Evolutionary conservation across 2,329 filamentous ascomycete species (phyloP), one percentile per base, ranked within the genome.

Genomic region (Fusarium solani-melongenae): DNA sequence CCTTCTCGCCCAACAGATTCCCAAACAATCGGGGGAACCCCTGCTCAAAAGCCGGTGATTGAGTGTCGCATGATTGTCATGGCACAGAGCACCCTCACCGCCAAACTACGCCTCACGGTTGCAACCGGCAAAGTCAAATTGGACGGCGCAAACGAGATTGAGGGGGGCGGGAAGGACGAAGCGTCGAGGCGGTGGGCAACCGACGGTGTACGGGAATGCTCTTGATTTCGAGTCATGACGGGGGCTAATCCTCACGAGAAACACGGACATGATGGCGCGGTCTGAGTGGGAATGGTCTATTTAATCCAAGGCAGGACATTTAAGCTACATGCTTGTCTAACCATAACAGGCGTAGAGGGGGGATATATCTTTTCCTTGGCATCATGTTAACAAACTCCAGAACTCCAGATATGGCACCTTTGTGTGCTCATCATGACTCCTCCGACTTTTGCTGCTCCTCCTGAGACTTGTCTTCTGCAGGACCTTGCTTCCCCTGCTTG

Each of bases 401-500:
- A 34, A 49, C 31, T 31, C 34, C 17, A 41, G 17, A 7, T 10
- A 36, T 31, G 22, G 11, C 8, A 20, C 33, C 20, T 27, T n/a
- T 8, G 51, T n/a, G 44, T 20, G 8, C 38, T 20, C 36, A 70
- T 74, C 73, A 73, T 55, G 67, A 64, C 55, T 68, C 63, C 41
- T 73, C 70, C 8, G 41, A 24, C 53, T 70, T 72, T 46, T 69
- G 10, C 33, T 66, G 53, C 22, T 56, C 39, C 15, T 65, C 36
- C 11, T 29, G 38, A 20, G 49, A 8, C 10, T 71, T 46, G 14
- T 57, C 61, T 27, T 44, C 53, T 33, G 61, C 60, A 10, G 63
- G 51, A 5, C 60, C 64, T 34, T 62, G 68, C 68, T 77, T 76
- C 6, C 31, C 63, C 76, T 88, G 89, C 84, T 93, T 93, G 77